Evolutionary conservation across 192 early-diverging fungal genomes (phyloP), one percentile per base, ranked within the genome.

Genomic region (Backusella macrospora): DNA sequence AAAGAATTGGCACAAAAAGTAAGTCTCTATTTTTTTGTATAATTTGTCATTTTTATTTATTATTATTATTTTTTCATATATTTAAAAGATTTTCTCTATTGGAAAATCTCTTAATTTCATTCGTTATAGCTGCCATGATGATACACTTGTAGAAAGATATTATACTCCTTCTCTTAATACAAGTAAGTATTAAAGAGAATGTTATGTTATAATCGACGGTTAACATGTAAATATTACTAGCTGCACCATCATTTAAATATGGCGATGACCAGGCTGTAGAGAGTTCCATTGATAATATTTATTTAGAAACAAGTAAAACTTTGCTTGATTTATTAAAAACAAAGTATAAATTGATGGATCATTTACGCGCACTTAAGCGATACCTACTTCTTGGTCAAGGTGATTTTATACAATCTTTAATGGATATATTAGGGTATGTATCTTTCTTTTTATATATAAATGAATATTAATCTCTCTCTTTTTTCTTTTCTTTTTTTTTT

Each of bases 331-430:
- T 95, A 43, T 79, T 99, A n/a, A 87, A 88, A 18, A 80, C 82
- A 14, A 92, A 91, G 71, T 97, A 92, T 80, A 89, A 91, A 62
- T 81, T 99, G 8, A 88, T 92, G 78, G 92, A 95, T 13, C 96
- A 98, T 73, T 82, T 99, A 23, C 78, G 82, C 49, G 96, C 94
- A 6, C 80, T 99, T 45, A 95, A 96, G 46, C 82, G 90, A 52
- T 98, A 98, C 74, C 81, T 99, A 38, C 78, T 99, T 48, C 83
- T 99, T 14, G 95, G 92, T 68, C 93, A 98, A 76, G 98, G 96
- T 29, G 96, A 99, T 73, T 97, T 98, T 87, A 91, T 95, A 63
- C 93, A 96, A 74, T 87, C 91, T 65, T 79, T 99, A 48, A 90
- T 97, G 88, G 92, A 93, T 71, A 87, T 87, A 29, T 76, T 98